Percentiles rank a stretch among this genome's conserved stretches.
Conservation (phyloP, 1,139 yeast species). For the Meyerozyma sp. region DNA sequence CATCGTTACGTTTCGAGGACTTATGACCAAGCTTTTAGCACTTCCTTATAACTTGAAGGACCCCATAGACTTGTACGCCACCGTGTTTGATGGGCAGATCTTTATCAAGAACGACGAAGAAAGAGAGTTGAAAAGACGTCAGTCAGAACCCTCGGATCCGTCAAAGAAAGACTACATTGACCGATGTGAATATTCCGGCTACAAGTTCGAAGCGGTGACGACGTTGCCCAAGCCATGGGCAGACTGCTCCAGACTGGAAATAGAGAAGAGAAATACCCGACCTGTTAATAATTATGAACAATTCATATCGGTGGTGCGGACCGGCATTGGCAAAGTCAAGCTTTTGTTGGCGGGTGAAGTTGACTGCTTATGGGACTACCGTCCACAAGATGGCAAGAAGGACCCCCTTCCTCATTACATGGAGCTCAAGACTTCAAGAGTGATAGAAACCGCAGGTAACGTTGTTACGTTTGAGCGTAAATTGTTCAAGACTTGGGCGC, state of each 20-base stretch:
- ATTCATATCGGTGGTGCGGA: conserved; percentile 69
- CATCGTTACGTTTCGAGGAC: conserved; percentile 78
- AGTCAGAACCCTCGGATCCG: conserved; percentile 19
- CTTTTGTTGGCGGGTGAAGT: conserved; percentile 84
- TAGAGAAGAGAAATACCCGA: conserved; percentile 58
- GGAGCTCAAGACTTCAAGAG: conserved; percentile 72
- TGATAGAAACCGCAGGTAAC: conserved; percentile 47
- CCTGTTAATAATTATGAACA: conserved; percentile 70
- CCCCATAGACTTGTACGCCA: conserved; percentile 58
- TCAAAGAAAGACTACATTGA: conserved; percentile 29
- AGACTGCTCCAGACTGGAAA: conserved; percentile 53
- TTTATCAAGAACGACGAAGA: conserved; percentile 64
- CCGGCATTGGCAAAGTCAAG: conserved; percentile 74
- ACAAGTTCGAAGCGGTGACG: conserved; percentile 77
- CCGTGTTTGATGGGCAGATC: conserved; percentile 75
- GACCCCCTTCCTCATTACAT: conserved; percentile 68
- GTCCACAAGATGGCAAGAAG: conserved; percentile 45
- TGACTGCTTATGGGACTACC: conserved; percentile 81
- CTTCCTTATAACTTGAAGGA: conserved; percentile 55
- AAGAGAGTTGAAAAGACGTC: conserved; percentile 25
- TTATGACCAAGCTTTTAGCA: conserved; percentile 63
- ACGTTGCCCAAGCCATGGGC: conserved; percentile 79
- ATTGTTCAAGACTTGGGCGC: conserved; percentile 84
- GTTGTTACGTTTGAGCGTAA: conserved; percentile 65
- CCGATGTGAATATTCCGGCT: conserved; percentile 61